Evolutionary conservation across 192 early-diverging fungal species (phyloP), one percentile per base, ranked within the genome.

Genomic region (Gryganskiella cystojenkinii): DNA sequence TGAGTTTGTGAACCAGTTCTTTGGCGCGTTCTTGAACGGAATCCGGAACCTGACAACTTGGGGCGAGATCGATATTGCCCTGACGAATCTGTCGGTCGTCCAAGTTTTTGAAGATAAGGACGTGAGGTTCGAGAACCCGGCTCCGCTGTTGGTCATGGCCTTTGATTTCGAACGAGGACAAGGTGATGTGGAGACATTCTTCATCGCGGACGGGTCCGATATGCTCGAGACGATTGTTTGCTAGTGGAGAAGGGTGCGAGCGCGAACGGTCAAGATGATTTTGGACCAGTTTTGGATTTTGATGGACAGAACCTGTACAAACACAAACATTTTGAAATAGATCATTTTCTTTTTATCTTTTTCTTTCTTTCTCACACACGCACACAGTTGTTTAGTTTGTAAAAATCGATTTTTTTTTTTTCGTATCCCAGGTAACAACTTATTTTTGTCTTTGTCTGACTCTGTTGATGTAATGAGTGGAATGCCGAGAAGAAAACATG

Each of bases 1-100:
- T 63, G 85, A 81, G 37, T 84, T 75, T 73, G 83, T 84, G 28
- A 87, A 87, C 60, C 83, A 87, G 31, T 87, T 87, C 70, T 87
- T 87, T 83, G 83, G 82, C 56, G 81, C 81, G 4, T 87, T 87
- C 45, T 70, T 87, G 71, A 87, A 84, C 44, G 81, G 83, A 20
- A 80, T 87, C 30, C 70, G 81, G 30, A 53, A 56, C 2, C 44
- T 87, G 33, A 66, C 80, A 19, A 80, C 80, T 11, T 87, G 85
- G 85, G 76, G 82, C 19, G 81, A 87, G 45, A 80, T 87, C 51
- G 85, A 87, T 51, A 79, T 81, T 56, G 85, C 85, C 4, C 68
- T 87, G n/a, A 78, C 70, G 27, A 87, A 87, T 34, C 55, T 87
- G 27, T 84, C 81, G 42, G 70, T 87, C 22, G 81, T 84, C 33